These are phyloP conservation scores for Penicillium sp. DNA, from an alignment of 2,329 filamentous ascomycete genomes.

Conservation along the genomic window DNA sequence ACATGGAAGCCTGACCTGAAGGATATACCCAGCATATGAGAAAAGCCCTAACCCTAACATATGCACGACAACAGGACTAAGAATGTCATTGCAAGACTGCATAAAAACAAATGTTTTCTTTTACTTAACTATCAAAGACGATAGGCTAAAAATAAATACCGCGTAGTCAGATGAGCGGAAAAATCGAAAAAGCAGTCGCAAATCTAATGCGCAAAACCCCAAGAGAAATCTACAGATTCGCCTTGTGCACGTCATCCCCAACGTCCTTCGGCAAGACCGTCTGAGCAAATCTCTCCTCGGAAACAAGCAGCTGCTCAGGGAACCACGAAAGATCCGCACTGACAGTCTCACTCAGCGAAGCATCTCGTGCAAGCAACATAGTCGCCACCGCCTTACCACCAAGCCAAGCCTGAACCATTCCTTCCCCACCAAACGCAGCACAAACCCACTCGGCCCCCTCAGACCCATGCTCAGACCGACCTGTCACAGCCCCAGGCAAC, in stretches of 20 bases:
- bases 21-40: background rate
- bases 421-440: slow-evolving; percentile 31
- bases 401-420: slow-evolving; percentile 35
- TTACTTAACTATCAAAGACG: background rate
- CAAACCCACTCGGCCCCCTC: slow-evolving; percentile 28
- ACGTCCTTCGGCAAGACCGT: slow-evolving; percentile 14
- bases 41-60: background rate
- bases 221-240: slow-evolving; percentile 9
- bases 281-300: slow-evolving; percentile 22
- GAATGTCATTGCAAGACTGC: background rate
- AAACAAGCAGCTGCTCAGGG: slow-evolving; percentile 30
- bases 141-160: background rate
- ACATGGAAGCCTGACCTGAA: background rate
- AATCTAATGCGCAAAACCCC: background rate
- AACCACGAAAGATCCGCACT: slow-evolving; percentile 27
- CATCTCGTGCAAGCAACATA: slow-evolving; percentile 25
- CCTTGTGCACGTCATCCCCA: background rate
- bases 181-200: background rate
- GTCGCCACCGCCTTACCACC: slow-evolving; percentile 28
- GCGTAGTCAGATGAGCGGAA: background rate
- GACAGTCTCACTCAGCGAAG: background rate
- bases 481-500: slow-evolving; percentile 20
- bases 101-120: background rate
- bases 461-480: background rate
- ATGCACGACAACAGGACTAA: background rate